Evolutionary conservation across 345 rosid genomes (phyloP).

Genomic region (Acer negundo): DNA sequence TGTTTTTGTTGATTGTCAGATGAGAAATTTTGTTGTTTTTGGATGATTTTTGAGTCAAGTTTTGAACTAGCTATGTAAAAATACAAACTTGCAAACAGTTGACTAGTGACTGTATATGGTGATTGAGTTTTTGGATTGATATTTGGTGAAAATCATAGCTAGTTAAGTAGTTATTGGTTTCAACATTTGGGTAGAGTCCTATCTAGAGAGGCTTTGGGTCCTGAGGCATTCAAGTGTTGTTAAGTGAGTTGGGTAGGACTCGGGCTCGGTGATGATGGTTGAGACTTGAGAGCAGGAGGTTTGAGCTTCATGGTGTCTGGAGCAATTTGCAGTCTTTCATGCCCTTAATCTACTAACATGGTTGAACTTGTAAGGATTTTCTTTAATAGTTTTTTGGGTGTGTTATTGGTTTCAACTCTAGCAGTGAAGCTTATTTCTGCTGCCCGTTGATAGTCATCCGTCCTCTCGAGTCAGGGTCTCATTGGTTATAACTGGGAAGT

Average conservation of each 20-base stretch:
- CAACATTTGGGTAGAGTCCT: background rate
- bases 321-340: too few species aligned
- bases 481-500: background rate
- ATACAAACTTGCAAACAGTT: background rate
- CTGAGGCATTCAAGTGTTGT: background rate
- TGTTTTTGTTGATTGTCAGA: background rate
- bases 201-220: background rate
- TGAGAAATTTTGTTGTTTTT: background rate
- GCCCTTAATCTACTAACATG: too few species aligned
- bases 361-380: background rate
- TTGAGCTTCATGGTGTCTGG: background rate
- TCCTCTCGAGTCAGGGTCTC: background rate
- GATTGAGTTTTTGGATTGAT: background rate
- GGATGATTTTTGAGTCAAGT: background rate
- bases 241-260: background rate
- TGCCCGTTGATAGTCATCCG: background rate
- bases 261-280: too few species aligned
- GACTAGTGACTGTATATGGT: background rate
- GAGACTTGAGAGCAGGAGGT: background rate
- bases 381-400: background rate
- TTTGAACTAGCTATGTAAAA: background rate
- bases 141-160: background rate
- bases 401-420: background rate
- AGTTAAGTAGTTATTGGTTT: background rate
- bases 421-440: background rate